A percentile compares a stretch with the other conserved stretches of the same genome.
Evolutionary conservation across 805 yeast species (phyloP).

Genomic region (Nakazawaea pomicola): DNA sequence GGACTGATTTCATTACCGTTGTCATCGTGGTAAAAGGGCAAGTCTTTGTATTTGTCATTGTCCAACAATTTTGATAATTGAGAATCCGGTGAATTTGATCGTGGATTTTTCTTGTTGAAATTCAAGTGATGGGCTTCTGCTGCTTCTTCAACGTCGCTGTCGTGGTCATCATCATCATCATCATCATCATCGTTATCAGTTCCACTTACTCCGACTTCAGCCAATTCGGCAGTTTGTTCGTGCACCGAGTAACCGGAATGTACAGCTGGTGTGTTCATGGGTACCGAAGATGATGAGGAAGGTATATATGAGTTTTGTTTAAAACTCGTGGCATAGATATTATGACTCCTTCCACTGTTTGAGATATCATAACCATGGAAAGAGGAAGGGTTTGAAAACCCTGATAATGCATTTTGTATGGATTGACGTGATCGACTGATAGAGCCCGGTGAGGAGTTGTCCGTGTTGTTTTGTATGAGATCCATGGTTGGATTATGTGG

Average conservation of each 20-base stretch:
- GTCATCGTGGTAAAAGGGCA: not conserved
- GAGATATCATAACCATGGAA: constrained; percentile 6
- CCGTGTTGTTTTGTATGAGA: not conserved
- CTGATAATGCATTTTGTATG: constrained; percentile 9
- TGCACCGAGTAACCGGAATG: constrained; percentile 46
- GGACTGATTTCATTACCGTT: constrained; percentile 4
- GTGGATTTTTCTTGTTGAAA: not conserved
- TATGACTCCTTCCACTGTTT: constrained; percentile 7
- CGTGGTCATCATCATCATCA: constrained; percentile 5
- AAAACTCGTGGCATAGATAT: constrained; percentile 8
- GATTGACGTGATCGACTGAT: constrained; percentile 4
- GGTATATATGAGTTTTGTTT: not conserved
- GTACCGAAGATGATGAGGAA: not conserved
- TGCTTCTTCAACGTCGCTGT: not conserved
- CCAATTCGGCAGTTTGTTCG: constrained; percentile 52
- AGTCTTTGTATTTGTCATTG: constrained; percentile 1
- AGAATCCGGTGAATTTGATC: constrained; percentile 10
- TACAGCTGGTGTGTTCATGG: constrained; percentile 37
- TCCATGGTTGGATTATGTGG: constrained; percentile 6
- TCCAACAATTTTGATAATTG: constrained; percentile 8
- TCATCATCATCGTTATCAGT: constrained; percentile 17
- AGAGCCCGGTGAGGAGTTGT: constrained; percentile 6
- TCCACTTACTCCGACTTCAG: constrained; percentile 49
- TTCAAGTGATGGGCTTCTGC: not conserved
- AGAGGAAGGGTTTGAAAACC: constrained; percentile 11